Percentiles rank a stretch among this genome's conserved stretches.
Evolutionary conservation across 805 yeast genomes (phyloP).

Genomic region (Saccharomycopsis lassenensis): DNA sequence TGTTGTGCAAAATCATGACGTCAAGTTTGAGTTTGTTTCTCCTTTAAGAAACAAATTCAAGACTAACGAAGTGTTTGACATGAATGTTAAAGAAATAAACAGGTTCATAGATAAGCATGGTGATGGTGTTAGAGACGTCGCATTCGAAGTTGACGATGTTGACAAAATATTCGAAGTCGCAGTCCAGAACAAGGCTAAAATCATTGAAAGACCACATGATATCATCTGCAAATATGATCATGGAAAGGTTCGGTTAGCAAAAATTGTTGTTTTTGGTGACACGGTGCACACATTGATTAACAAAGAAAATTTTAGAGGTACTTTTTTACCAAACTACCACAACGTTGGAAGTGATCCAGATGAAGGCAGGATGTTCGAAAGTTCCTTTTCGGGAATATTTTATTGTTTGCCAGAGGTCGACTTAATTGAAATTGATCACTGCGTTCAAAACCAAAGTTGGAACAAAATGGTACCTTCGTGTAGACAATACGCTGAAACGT

Average conservation of each 20-base stretch:
- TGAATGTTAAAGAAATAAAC: conserved; percentile 29
- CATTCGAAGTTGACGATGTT: conserved; percentile 50
- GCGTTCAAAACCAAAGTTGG: conserved; percentile 75
- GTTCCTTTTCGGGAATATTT: conserved; percentile 2
- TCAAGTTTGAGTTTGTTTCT: conserved; percentile 36
- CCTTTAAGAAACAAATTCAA: conserved; percentile 25
- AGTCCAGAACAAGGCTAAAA: conserved; percentile 39
- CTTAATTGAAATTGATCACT: conserved; percentile 52
- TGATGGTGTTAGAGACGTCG: conserved; percentile 71
- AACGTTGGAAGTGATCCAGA: conserved; percentile 13
- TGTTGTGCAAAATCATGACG: conserved; percentile 48
- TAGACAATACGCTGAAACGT: conserved; percentile 44
- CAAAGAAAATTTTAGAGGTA: conserved; percentile 26
- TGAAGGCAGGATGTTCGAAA: too few species aligned
- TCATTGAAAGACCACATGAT: conserved; percentile 24
- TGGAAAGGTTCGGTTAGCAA: conserved; percentile 47
- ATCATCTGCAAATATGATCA: conserved; percentile 29
- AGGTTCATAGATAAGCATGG: conserved; percentile 49
- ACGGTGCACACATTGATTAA: conserved; percentile 61
- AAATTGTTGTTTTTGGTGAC: conserved; percentile 45
- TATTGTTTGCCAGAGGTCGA: conserved; percentile 28
- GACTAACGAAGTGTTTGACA: conserved; percentile 20
- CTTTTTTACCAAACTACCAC: conserved; percentile 42
- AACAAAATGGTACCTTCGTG: conserved; percentile 49
- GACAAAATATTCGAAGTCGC: conserved; percentile 36